phyloP scores from a whole-genome alignment of 768 basidiomycete species.

The Mycena haematopus region DNA sequence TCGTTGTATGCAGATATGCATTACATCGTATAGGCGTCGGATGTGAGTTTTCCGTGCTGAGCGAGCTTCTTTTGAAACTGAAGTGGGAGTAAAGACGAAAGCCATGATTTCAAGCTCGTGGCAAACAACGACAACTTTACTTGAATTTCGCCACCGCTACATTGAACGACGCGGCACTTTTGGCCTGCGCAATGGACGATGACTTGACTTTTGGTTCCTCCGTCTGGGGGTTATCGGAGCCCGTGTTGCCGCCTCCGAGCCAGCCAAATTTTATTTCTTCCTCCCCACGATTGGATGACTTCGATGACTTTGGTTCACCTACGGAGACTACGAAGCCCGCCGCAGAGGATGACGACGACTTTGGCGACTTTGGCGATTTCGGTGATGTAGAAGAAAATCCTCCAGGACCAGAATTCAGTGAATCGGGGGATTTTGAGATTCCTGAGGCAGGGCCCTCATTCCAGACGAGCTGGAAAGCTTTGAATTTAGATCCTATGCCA shows the following conservation, averaged over 20 bases:
- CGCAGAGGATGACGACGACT: constrained; percentile 72
- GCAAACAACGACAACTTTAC: constrained; percentile 8
- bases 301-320: constrained; percentile 64
- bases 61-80: constrained; percentile 49
- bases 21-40: constrained; percentile 73
- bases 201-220: constrained; percentile 72
- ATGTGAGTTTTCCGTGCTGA: constrained; percentile 75
- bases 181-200: constrained; percentile 56
- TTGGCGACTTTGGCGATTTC: constrained; percentile 90
- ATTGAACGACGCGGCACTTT: constrained; percentile 2
- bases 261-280: constrained; percentile 31
- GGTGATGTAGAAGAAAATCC: constrained; percentile 61
- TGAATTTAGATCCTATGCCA: constrained; percentile 71
- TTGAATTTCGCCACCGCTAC: neutral
- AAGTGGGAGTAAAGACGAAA: constrained; percentile 70
- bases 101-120: constrained; percentile 32
- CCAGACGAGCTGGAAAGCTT: constrained; percentile 60
- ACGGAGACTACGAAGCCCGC: constrained; percentile 50
- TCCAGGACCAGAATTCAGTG: constrained; percentile 43
- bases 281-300: constrained; percentile 53
- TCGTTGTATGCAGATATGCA: constrained; percentile 74
- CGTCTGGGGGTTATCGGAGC: constrained; percentile 68
- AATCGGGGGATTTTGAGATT: constrained; percentile 43
- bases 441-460: constrained; percentile 49
- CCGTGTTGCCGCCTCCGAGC: constrained; percentile 39